Percentiles rank a stretch among this genome's conserved stretches.
phyloP scores from a whole-genome alignment of 75 land plant species.

The Picea glauca region DNA sequence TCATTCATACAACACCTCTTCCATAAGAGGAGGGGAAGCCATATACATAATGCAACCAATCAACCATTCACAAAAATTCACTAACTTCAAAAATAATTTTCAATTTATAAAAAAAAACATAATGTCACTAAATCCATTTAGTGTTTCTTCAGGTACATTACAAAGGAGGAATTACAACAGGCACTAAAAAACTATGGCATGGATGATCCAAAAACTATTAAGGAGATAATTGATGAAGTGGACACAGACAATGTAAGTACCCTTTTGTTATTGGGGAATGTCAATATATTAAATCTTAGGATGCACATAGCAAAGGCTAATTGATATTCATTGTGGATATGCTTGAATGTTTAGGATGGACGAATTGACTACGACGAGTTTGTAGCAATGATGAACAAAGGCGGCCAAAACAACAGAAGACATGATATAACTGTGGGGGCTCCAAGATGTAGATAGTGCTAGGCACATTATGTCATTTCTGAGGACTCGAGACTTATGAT shows the following conservation, averaged over 20 bases:
- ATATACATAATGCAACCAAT: too few species aligned
- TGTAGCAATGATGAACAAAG: slow-evolving; percentile 32
- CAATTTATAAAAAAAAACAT: too few species aligned
- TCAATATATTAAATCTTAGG: too few species aligned
- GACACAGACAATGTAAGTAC: slow-evolving; percentile 73
- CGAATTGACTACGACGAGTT: slow-evolving; percentile 36
- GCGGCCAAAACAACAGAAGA: slow-evolving; percentile 19
- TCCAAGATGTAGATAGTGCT: slow-evolving; percentile 14
- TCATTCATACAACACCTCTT: too few species aligned
- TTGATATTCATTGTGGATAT: too few species aligned
- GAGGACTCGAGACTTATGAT: too few species aligned
- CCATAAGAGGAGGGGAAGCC: too few species aligned
- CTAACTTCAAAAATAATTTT: too few species aligned
- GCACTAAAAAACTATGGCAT: slow-evolving; percentile 79
- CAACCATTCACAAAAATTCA: too few species aligned
- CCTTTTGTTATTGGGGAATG: not conserved
- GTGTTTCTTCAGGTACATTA: slow-evolving; percentile 49
- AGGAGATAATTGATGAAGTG: slow-evolving; percentile 83
- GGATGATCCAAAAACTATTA: slow-evolving; percentile 78
- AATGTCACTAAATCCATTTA: too few species aligned
- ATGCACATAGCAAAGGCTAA: too few species aligned
- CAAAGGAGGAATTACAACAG: slow-evolving; percentile 71
- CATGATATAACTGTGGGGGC: slow-evolving; percentile 17
- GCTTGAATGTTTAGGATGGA: slow-evolving; percentile 23
- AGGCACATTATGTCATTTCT: not conserved